phyloP scores from a whole-genome alignment of 2,329 filamentous ascomycete species.

The Monosporascus sp. region DNA sequence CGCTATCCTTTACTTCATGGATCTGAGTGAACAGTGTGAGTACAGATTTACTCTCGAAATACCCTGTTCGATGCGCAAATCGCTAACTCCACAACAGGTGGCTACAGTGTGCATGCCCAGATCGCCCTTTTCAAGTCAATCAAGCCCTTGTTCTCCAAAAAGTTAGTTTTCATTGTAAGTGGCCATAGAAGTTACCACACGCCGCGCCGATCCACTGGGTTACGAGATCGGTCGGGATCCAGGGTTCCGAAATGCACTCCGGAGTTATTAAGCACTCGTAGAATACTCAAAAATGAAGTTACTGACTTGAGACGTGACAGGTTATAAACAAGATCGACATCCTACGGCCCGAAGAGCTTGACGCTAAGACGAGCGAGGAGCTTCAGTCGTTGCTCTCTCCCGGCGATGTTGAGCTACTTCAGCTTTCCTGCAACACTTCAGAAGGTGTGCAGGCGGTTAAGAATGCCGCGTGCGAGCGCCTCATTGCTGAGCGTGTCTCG shows the following conservation, averaged over 20 bases:
- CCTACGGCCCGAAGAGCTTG: conserved; percentile 78
- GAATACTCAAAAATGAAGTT: too few species aligned
- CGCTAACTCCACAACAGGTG: conserved; percentile 27
- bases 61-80: background rate
- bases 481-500: conserved; percentile 87
- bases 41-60: too few species aligned
- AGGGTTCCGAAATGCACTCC: too few species aligned
- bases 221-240: too few species aligned
- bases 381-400: conserved; percentile 77
- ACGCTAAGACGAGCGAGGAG: conserved; percentile 69
- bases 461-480: conserved; percentile 87
- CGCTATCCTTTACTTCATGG: conserved; percentile 97
- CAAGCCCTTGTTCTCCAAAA: conserved; percentile 94
- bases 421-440: conserved; percentile 90
- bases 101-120: conserved; percentile 88
- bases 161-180: conserved; percentile 77
- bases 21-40: conserved; percentile 44
- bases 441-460: conserved; percentile 94
- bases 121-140: conserved; percentile 95
- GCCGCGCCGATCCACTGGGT: too few species aligned
- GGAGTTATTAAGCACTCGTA: too few species aligned
- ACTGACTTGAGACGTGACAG: background rate
- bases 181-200: background rate
- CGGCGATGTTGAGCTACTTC: conserved; percentile 85
- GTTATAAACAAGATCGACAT: conserved; percentile 98